Base-by-base conservation (phyloP, 1,284 basidiomycete genomes). In the Ceratobasidium sp. region DNA sequence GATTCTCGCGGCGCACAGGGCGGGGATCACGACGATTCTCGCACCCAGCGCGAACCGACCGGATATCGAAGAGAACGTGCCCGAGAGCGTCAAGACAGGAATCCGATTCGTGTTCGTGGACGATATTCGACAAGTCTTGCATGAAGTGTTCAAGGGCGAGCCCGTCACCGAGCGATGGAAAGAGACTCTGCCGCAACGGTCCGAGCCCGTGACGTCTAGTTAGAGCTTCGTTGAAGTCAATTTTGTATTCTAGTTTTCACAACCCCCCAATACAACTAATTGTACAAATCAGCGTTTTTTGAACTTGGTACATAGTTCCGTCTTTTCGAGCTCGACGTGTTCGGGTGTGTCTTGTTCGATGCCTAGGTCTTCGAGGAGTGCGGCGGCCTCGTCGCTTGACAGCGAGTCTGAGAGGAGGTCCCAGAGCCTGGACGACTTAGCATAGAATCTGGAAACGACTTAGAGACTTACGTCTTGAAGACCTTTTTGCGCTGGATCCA, bases 1-100 rank as follows among this genome's bases (percentile, higher is more conserved):
- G 84, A 96, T 96, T 73, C 85, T 96, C 1, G 94, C 95, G 1
- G 94, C 95, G 0, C 95, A 97, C 77, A 86, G 95, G 12, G 93
- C 95, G 1, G 94, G 93, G 1, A 96, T 97, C 81, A 94, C 90
- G 80, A 95, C 90, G 0, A 91, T 96, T 72, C 81, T 96, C 27
- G 93, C 93, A 0, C 95, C 95, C 0, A 87, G 86, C 27, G 94
- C 91, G 1, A 95, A 94, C 78, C 87, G 90, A 43, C 87, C 91
- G 0, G 94, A 97, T 77, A 95, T 98, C 43, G 93, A 97, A 79
- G 93, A 94, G 81, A 97, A 97, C 76, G 95, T 97, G 0, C 94
- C 94, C 0, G 89, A 89, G 75, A 95, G 93, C 75, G 94, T 97
- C 73, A 97, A 97, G 85, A 89, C 87, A 15, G 95, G 94, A 27